Percentiles rank a stretch among this genome's conserved stretches.
These are phyloP conservation scores for Aethionema arabicum DNA, from an alignment of 345 rosid species.

Conservation along the genomic window DNA sequence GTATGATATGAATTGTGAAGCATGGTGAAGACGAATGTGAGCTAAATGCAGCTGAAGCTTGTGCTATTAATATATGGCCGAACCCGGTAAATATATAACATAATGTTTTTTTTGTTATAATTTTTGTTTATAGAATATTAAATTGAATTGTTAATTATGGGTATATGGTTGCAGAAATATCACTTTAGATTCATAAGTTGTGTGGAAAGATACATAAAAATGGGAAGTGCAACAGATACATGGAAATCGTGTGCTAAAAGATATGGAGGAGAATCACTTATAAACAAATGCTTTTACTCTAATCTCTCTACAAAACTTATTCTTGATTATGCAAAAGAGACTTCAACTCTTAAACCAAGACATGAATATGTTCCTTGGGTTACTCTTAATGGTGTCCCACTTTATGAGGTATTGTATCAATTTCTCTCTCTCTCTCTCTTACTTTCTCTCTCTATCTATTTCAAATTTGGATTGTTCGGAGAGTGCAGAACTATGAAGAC, in stretches of 20 bases:
- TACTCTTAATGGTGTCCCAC: slow-evolving; percentile 27
- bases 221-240: not conserved
- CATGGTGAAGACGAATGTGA: slow-evolving; percentile 77
- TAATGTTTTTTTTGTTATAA: not conserved
- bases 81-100: slow-evolving; percentile 40
- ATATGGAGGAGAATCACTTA: not conserved
- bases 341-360: slow-evolving; percentile 8
- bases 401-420: slow-evolving; percentile 18
- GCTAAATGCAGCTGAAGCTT: slow-evolving; percentile 61
- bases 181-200: slow-evolving; percentile 50
- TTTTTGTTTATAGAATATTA: not conserved
- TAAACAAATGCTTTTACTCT: slow-evolving; percentile 24
- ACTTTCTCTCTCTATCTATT: not conserved
- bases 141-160: slow-evolving; percentile 10
- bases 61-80: slow-evolving; percentile 52
- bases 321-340: slow-evolving; percentile 24
- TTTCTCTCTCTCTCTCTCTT: no score
- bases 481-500: not conserved
- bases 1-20: slow-evolving; percentile 39
- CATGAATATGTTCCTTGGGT: slow-evolving; percentile 27
- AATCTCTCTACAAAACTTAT: slow-evolving; percentile 26
- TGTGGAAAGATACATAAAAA: not conserved
- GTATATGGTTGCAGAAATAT: slow-evolving; percentile 37
- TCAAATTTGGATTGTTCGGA: not conserved
- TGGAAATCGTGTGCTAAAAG: slow-evolving; percentile 28